Evolutionary conservation across 805 yeast genomes (phyloP).

Genomic region (Wickerhamomyces pijperi): DNA sequence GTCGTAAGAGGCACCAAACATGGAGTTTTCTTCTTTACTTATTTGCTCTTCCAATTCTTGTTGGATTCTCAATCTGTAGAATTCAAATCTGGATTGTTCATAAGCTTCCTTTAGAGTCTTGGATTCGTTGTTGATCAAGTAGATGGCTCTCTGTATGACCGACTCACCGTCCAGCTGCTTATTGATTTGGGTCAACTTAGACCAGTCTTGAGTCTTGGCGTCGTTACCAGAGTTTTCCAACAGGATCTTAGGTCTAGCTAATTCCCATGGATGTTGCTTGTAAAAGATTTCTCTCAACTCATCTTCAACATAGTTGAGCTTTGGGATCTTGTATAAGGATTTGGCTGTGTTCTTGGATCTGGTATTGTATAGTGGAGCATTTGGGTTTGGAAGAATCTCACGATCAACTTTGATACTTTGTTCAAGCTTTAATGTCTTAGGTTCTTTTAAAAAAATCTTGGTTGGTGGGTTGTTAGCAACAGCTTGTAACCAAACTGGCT

Average conservation of each 20-base stretch:
- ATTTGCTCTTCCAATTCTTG: slow-evolving; percentile 67
- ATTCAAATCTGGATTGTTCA: slow-evolving; percentile 79
- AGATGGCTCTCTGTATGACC: slow-evolving; percentile 66
- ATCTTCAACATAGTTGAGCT: slow-evolving; percentile 42
- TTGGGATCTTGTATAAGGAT: slow-evolving; percentile 10
- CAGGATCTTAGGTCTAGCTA: slow-evolving; percentile 77
- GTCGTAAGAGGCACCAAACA: slow-evolving; percentile 74
- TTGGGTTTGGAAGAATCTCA: slow-evolving; percentile 8
- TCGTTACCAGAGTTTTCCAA: slow-evolving; percentile 68
- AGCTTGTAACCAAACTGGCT: slow-evolving; percentile 86
- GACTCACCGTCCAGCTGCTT: slow-evolving; percentile 84
- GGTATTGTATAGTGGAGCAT: slow-evolving; percentile 22
- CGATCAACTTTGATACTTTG: slow-evolving; percentile 6
- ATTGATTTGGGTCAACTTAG: slow-evolving; percentile 55
- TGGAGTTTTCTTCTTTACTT: slow-evolving; percentile 69
- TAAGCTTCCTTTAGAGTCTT: slow-evolving; percentile 49
- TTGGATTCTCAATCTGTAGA: slow-evolving; percentile 74
- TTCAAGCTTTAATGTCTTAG: slow-evolving; percentile 6
- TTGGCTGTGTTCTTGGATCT: slow-evolving; percentile 10
- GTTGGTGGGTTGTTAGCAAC: slow-evolving; percentile 79
- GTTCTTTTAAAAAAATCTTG: slow-evolving; percentile 32
- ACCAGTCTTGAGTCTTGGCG: slow-evolving; percentile 55
- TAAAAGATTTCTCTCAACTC: slow-evolving; percentile 72
- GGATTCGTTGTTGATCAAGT: slow-evolving; percentile 30
- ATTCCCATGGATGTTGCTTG: slow-evolving; percentile 96